phyloP scores from a whole-genome alignment of 805 yeast species.

The Suhomyces faveliae region DNA sequence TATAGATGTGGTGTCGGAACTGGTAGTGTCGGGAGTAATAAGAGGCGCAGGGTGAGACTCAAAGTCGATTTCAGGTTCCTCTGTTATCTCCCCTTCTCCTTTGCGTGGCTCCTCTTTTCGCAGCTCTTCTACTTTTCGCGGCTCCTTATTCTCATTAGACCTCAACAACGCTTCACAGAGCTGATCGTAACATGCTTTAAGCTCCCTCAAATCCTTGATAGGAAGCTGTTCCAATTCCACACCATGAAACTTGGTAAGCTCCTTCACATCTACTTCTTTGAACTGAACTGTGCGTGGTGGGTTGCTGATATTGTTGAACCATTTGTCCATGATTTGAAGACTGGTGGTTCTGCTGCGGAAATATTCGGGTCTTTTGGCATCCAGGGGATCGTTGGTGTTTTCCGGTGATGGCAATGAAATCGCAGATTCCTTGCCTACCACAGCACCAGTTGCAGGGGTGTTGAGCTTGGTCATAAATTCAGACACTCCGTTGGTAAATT shows the following conservation, averaged over 20 bases:
- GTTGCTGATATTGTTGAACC: slow-evolving; percentile 36
- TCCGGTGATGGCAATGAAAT: slow-evolving; percentile 33
- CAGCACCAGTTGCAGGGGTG: slow-evolving; percentile 12
- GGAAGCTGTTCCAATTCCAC: slow-evolving; percentile 37
- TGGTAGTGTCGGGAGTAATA: not conserved
- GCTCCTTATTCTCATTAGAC: not conserved
- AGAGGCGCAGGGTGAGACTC: not conserved
- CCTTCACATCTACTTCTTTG: slow-evolving; percentile 13
- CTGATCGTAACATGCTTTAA: slow-evolving; percentile 39
- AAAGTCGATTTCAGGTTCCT: not conserved
- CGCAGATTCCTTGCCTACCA: slow-evolving; percentile 19
- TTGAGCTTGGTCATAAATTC: slow-evolving; percentile 44
- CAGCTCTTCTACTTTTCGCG: not conserved
- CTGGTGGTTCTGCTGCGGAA: slow-evolving; percentile 35
- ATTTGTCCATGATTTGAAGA: slow-evolving; percentile 42
- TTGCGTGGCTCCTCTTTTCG: slow-evolving; percentile 1
- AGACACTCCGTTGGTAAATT: slow-evolving; percentile 39
- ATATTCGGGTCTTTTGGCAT: slow-evolving; percentile 25
- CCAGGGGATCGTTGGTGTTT: slow-evolving; percentile 6
- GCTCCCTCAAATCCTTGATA: slow-evolving; percentile 30
- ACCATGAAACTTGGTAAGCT: slow-evolving; percentile 33
- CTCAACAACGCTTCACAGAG: slow-evolving; percentile 22
- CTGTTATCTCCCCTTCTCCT: not conserved
- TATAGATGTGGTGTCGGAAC: not conserved
- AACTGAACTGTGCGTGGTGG: slow-evolving; percentile 7